phyloP scores from a whole-genome alignment of 2,329 filamentous ascomycete genomes.

The Trichoderma sp. region DNA sequence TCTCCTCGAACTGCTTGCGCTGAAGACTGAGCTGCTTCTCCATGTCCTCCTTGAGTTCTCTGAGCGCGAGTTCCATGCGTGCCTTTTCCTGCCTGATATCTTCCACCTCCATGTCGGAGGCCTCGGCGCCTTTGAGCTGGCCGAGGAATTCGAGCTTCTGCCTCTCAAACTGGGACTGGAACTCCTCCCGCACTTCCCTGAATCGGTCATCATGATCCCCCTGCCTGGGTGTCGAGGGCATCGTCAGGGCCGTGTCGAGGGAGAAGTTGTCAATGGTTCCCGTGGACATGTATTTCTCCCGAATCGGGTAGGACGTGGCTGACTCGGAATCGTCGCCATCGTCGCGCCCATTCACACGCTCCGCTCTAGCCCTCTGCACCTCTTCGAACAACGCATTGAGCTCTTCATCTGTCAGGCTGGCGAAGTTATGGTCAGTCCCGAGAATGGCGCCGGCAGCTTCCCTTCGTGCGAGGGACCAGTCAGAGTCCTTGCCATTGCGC shows the following conservation, averaged over 20 bases:
- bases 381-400: constrained; percentile 92
- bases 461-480: constrained; percentile 90
- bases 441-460: constrained; percentile 92
- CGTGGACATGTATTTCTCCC: constrained; percentile 94
- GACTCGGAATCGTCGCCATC: constrained; percentile 91
- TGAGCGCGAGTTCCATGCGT: constrained; percentile 80
- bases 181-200: constrained; percentile 74
- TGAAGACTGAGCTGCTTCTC: constrained; percentile 82
- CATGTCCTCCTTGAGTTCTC: constrained; percentile 82
- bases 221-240: constrained; percentile 87
- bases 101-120: constrained; percentile 75
- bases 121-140: constrained; percentile 74
- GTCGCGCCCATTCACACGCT: constrained; percentile 68
- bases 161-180: constrained; percentile 79
- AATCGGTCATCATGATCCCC: constrained; percentile 75
- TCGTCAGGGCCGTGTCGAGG: constrained; percentile 88
- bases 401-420: constrained; percentile 88
- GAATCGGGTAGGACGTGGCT: constrained; percentile 78
- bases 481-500: constrained; percentile 74
- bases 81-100: constrained; percentile 81
- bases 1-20: constrained; percentile 80
- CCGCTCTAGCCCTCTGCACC: constrained; percentile 82
- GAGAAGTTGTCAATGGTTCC: constrained; percentile 96
- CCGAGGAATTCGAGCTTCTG: constrained; percentile 83
- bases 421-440: constrained; percentile 88